Conservation (phyloP, 108 stramenopile genomes). For the Cyclotella choctawhatcheeana region DNA sequence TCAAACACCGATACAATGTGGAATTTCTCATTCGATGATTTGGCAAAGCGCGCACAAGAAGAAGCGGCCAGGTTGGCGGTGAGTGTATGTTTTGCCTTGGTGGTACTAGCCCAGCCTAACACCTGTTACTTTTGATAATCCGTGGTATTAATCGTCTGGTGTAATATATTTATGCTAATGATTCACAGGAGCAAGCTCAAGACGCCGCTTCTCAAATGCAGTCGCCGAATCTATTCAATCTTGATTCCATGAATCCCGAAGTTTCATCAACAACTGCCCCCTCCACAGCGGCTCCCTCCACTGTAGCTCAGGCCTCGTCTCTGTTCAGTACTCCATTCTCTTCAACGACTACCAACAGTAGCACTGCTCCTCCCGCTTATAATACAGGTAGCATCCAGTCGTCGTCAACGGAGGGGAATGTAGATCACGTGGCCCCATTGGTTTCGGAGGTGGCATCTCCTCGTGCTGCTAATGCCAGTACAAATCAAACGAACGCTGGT, state of each 20-base stretch:
- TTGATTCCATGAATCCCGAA: conserved; percentile 69
- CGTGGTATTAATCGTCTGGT: neutral
- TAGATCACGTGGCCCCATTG: conserved; percentile 3
- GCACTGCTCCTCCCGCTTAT: neutral
- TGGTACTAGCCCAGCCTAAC: neutral
- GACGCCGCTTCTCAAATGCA: conserved; percentile 6
- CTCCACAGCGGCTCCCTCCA: neutral
- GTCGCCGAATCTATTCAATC: conserved; percentile 57
- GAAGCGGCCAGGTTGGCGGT: conserved; percentile 64
- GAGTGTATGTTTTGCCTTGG: conserved; percentile 14
- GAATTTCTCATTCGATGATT: conserved; percentile 68
- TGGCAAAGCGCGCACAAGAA: conserved; percentile 77
- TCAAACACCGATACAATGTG: conserved; percentile 56
- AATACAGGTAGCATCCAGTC: neutral
- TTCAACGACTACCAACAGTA: neutral
- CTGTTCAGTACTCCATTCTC: neutral
- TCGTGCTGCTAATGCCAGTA: neutral
- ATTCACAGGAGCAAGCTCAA: conserved; percentile 49
- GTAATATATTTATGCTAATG: neutral
- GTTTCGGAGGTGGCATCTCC: conserved; percentile 17
- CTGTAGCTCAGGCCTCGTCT: neutral
- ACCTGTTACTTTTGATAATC: neutral
- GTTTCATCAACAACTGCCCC: neutral
- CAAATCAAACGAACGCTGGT: neutral
- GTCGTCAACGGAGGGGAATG: conserved; percentile 4